phyloP scores from a whole-genome alignment of 805 yeast species.

The Lipomyces yamadae region DNA sequence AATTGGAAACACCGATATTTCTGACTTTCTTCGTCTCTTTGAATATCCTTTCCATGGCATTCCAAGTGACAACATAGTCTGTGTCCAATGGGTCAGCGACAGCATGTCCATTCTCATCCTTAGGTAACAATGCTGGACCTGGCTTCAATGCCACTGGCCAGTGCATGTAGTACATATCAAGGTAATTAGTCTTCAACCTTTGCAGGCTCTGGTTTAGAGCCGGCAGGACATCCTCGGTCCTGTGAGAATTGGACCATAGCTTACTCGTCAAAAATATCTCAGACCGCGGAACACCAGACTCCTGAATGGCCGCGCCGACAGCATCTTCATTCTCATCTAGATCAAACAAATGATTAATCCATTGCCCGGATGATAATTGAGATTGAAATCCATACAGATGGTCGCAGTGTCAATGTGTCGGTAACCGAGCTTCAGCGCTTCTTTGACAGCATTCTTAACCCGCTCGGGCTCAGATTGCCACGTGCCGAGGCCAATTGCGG shows the following conservation, averaged over 20 bases:
- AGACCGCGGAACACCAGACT: slow-evolving; percentile 13
- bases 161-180: slow-evolving; percentile 77
- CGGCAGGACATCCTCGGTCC: slow-evolving; percentile 48
- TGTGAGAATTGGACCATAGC: slow-evolving; percentile 46
- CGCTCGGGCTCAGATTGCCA: slow-evolving; percentile 63
- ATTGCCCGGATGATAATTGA: background rate
- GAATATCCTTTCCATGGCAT: slow-evolving; percentile 62
- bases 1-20: slow-evolving; percentile 78
- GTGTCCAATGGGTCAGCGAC: slow-evolving; percentile 43
- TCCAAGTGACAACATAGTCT: slow-evolving; percentile 62
- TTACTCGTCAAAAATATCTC: slow-evolving; percentile 21
- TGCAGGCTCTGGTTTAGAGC: slow-evolving; percentile 64
- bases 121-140: slow-evolving; percentile 43
- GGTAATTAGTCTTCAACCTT: slow-evolving; percentile 70
- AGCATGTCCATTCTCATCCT: slow-evolving; percentile 49
- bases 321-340: slow-evolving; percentile 49
- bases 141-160: slow-evolving; percentile 70
- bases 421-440: slow-evolving; percentile 63
- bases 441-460: slow-evolving; percentile 58
- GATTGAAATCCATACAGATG: slow-evolving; percentile 35
- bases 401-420: slow-evolving; percentile 79
- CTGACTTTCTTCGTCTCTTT: slow-evolving; percentile 58
- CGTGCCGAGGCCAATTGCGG: slow-evolving; percentile 75
- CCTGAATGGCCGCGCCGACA: slow-evolving; percentile 54
- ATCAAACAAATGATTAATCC: slow-evolving; percentile 37